These are phyloP conservation scores for Trichoderma sp. DNA, from an alignment of 2,329 filamentous ascomycete genomes.

Conservation along the genomic window DNA sequence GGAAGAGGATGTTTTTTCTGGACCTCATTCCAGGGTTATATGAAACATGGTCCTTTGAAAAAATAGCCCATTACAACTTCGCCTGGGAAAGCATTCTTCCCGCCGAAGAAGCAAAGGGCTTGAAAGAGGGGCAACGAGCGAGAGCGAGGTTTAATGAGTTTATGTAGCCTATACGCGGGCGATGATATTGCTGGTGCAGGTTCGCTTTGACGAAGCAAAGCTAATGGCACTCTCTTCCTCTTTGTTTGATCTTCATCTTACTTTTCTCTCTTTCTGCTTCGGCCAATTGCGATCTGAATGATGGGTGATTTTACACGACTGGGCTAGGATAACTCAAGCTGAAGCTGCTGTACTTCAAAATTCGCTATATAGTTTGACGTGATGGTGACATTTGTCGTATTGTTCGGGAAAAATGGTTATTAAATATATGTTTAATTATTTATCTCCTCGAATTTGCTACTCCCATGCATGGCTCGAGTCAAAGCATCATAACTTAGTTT, in stretches of 20 bases:
- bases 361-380: background rate
- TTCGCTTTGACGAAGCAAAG: background rate
- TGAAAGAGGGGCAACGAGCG: background rate
- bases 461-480: background rate
- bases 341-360: background rate
- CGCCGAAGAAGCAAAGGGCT: background rate
- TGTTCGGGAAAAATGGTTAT: background rate
- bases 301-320: background rate
- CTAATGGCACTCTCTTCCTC: background rate
- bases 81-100: slow-evolving; percentile 21
- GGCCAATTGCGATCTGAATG: background rate
- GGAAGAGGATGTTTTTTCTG: slow-evolving; percentile 30
- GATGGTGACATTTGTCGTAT: background rate
- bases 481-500: background rate
- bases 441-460: background rate
- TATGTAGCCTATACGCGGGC: background rate
- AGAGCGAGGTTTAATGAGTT: background rate
- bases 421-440: background rate
- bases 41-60: background rate
- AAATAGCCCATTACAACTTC: background rate
- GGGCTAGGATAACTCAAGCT: background rate
- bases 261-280: background rate
- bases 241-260: background rate
- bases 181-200: background rate
- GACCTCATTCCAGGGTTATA: slow-evolving; percentile 18